phyloP scores from a whole-genome alignment of 2,329 filamentous ascomycete species.

The Cytospora piceae region DNA sequence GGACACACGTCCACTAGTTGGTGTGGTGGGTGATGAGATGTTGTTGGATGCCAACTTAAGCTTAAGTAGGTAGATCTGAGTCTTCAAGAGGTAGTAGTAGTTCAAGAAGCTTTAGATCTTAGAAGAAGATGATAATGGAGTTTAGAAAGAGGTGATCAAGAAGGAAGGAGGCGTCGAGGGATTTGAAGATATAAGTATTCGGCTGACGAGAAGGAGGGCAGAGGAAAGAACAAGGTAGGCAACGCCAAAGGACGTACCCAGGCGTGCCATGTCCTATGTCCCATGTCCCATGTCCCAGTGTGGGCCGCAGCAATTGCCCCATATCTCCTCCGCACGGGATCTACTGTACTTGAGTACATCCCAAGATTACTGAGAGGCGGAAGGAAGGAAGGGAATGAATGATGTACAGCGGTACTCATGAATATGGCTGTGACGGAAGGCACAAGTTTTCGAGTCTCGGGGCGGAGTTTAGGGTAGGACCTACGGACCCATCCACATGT shows the following conservation, averaged over 20 bases:
- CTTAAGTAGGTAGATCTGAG: background rate
- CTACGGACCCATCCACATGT: background rate
- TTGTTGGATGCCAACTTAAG: background rate
- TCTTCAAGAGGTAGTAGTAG: background rate
- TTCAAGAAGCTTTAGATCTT: conserved; percentile 4
- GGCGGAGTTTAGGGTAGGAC: conserved; percentile 19
- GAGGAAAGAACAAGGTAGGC: conserved; percentile 9
- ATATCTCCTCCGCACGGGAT: conserved; percentile 4
- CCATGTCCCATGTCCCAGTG: background rate
- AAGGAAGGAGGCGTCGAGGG: conserved; percentile 17
- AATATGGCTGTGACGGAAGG: background rate
- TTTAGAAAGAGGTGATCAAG: conserved; percentile 7
- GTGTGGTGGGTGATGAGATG: conserved; percentile 8
- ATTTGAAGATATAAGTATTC: conserved; percentile 23
- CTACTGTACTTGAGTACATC: conserved; percentile 6
- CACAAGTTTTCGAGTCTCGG: conserved; percentile 1
- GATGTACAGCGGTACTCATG: background rate
- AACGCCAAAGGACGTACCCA: conserved; percentile 12
- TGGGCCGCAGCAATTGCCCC: conserved; percentile 3
- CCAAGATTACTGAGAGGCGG: background rate
- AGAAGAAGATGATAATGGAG: conserved; percentile 7
- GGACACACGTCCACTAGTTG: background rate
- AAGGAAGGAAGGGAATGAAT: conserved; percentile 1
- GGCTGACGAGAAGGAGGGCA: conserved; percentile 10
- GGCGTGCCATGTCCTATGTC: background rate